Evolutionary conservation across 2,329 filamentous ascomycete genomes (phyloP), one percentile per base, ranked within the genome.

Genomic region (Colletotrichum gigasporum): DNA sequence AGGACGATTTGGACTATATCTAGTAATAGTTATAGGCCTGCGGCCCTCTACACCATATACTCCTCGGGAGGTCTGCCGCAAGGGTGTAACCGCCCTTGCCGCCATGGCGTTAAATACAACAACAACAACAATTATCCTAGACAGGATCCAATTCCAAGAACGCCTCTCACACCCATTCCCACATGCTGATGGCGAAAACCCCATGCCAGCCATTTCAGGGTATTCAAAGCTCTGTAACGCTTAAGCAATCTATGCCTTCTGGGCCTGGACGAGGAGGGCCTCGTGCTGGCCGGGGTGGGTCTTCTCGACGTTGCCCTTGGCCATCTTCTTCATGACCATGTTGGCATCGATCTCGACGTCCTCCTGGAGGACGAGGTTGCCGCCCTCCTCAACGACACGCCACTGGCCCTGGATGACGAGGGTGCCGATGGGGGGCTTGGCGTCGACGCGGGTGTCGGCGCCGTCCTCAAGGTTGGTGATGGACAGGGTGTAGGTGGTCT

Each of bases 281-380:
- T 47, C 56, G 48, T 65, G 62, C 62, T 65, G 62, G 48, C 55
- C 62, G 14, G 62, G 62, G 48, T 65, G 62, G 16, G 62, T 65
- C 48, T 65, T 65, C 56, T 65, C 62, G 42, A 65, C 62, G 42
- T 65, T 65, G 48, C 62, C 50, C 62, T 65, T 65, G 62, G 62
- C 62, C 62, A 65, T 65, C 62, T 65, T 65, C 56, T 65, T 65
- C 62, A 65, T 65, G 35, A 65, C 20, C 48, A 65, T 42, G 56
- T 65, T 65, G 56, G 62, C 62, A 32, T 65, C 62, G 28, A 65
- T 64, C 20, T 62, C 56, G 28, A 64, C 62, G 41, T 64, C 56
- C 62, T 64, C 62, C 20, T 48, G 62, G 42, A 64, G 62, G 14
- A 62, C 35, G 62, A 65, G 62, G 22, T 30, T 41, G 42, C 10